phyloP scores from a whole-genome alignment of 306 rosid genomes.

The Rubus parviflorus region DNA sequence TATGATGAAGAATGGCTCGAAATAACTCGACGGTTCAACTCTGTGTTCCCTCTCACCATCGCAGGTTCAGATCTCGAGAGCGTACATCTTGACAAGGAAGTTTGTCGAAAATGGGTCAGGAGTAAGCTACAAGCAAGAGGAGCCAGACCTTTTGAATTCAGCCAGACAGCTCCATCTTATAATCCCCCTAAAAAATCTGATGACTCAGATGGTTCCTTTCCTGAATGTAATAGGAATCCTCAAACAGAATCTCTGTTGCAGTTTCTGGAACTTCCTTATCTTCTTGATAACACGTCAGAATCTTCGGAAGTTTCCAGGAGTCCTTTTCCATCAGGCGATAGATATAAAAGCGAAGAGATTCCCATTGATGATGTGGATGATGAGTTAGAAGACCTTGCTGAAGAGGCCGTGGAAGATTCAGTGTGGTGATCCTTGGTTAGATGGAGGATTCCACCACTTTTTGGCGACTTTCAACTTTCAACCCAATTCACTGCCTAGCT shows the following conservation, averaged over 20 bases:
- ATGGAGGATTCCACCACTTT: no score
- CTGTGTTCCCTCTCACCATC: conserved; percentile 59
- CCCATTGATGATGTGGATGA: conserved; percentile 67
- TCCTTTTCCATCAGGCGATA: conserved; percentile 38
- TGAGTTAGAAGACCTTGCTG: conserved; percentile 44
- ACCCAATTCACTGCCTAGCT: no score
- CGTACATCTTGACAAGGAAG: conserved; percentile 49
- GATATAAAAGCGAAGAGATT: conserved; percentile 55
- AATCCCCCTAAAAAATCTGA: conserved; percentile 49
- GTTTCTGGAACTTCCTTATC: conserved; percentile 83
- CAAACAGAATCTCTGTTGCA: conserved; percentile 80
- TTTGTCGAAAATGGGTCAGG: conserved; percentile 68
- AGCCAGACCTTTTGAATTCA: conserved; percentile 69
- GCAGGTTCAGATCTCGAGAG: conserved; percentile 56
- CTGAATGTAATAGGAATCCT: conserved; percentile 57
- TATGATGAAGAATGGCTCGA: conserved; percentile 96
- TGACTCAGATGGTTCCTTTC: conserved; percentile 25
- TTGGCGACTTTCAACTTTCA: no score
- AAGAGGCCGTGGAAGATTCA: conserved; percentile 29
- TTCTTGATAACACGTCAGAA: conserved; percentile 60
- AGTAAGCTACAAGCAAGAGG: conserved; percentile 68
- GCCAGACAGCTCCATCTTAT: conserved; percentile 65
- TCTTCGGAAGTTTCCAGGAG: conserved; percentile 36
- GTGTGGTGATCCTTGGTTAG: not conserved
- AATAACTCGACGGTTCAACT: conserved; percentile 73